Evolutionary conservation across 2,329 filamentous ascomycete genomes (phyloP), one percentile per base, ranked within the genome.

Genomic region (Talaromyces sp.): DNA sequence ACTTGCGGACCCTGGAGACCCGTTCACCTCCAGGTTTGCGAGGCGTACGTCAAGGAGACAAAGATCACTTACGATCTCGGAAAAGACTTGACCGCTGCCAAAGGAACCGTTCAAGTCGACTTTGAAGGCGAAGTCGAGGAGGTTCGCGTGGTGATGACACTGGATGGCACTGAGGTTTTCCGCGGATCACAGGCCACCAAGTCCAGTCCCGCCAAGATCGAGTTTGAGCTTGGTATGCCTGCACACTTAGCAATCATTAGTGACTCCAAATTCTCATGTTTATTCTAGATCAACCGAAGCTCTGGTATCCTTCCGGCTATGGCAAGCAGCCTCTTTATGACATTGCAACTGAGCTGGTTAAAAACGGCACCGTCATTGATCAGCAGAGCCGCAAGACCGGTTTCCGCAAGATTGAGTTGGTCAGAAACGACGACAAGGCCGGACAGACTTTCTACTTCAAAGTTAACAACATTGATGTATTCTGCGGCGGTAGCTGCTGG

Each of bases 401-500:
- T 1, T 79, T 87, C 61, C 78, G 84, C 28, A 80, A 77, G 45
- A 59, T 78, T n/a, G 75, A 75, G 60, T 63, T 75, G 48, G 62
- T 72, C 56, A 59, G 43, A 48, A 56, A 41, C 48, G 63, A 11
- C 31, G 76, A 76, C 67, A 80, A 77, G 33, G 75, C 78, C 64
- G 84, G 86, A 54, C 85, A 86, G 64, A 81, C 80, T 2, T 87
- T 88, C 67, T 81, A 80, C 64, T 86, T 87, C 64, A 79, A 84
- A 33, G 78, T 89, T 63, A 89, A 89, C 64, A 83, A 82, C 2
- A 73, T 85, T 54, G 80, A 87, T 70, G 79, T 86, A 6, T 86
- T 86, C 67, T 85, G 82, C 56, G 83, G 84, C 43, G 85, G 84
- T 11, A 84, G 82, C 13, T 82, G 84, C 67, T 87, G 84, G 84